Evolutionary conservation across 2,329 filamentous ascomycete species (phyloP).

Genomic region (Rhynchosporium graminicola): DNA sequence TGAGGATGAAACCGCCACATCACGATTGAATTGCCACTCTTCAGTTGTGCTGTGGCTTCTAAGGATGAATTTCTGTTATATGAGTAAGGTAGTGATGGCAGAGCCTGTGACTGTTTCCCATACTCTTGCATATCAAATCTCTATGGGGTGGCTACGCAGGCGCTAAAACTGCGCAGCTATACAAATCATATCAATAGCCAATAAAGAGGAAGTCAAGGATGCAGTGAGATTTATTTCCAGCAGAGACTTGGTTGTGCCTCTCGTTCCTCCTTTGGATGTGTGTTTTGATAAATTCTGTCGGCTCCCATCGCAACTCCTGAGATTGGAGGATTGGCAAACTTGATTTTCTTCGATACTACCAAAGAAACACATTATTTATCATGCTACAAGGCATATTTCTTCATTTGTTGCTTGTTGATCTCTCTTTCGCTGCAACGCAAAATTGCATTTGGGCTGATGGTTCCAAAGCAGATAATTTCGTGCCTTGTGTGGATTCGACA

Average conservation of each 20-base stretch:
- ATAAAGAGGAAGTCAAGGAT: too few species aligned
- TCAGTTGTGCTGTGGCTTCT: not conserved
- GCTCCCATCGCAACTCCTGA: not conserved
- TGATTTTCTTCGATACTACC: not conserved
- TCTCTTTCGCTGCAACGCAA: constrained; percentile 12
- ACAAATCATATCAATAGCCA: too few species aligned
- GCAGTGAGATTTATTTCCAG: not conserved
- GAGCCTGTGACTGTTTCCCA: not conserved
- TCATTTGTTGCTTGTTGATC: constrained; percentile 5
- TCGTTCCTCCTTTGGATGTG: not conserved
- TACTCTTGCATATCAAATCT: not conserved
- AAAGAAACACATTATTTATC: not conserved
- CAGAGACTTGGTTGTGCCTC: not conserved
- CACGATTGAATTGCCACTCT: too few species aligned
- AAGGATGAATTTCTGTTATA: not conserved
- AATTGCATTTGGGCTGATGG: constrained; percentile 23
- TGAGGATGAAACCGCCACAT: not conserved
- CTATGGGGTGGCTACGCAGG: too few species aligned
- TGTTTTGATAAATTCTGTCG: not conserved
- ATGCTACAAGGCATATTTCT: constrained; percentile 1
- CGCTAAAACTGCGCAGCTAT: too few species aligned
- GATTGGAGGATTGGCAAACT: not conserved
- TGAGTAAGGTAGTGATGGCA: not conserved
- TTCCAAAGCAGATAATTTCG: constrained; percentile 9
- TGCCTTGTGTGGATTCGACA: constrained; percentile 19